Evolutionary conservation across 2,329 filamentous ascomycete species (phyloP).

Genomic region (Metarhizium anisopliae): DNA sequence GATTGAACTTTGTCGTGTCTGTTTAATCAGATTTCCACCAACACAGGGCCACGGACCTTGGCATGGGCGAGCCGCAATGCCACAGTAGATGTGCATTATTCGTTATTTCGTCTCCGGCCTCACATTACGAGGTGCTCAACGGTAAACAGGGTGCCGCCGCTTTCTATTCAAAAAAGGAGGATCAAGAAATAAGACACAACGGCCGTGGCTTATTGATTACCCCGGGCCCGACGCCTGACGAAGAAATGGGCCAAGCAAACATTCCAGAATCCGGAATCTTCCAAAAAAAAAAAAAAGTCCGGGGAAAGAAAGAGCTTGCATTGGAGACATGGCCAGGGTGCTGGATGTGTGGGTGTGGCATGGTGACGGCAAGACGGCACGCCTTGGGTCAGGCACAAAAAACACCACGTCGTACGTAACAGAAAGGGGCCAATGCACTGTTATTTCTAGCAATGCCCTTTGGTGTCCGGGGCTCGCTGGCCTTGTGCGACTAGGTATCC

Average conservation of each 20-base stretch:
- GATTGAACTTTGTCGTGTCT: not conserved
- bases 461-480: not conserved
- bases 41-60: not conserved
- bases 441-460: not conserved
- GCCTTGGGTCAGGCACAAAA: not conserved
- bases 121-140: not conserved
- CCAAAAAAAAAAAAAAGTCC: not conserved
- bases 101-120: not conserved
- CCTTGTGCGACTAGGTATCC: not conserved
- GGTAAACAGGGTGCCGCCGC: not conserved
- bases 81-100: not conserved
- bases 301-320: slow-evolving; percentile 2
- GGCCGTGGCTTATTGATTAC: too few species aligned
- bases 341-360: not conserved
- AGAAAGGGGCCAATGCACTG: not conserved
- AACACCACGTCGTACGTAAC: not conserved
- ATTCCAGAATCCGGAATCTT: slow-evolving; percentile 2
- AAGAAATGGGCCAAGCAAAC: not conserved
- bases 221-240: not conserved
- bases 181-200: not conserved
- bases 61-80: not conserved
- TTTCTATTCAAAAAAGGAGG: not conserved
- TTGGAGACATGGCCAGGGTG: not conserved
- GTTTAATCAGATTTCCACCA: not conserved
- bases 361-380: not conserved